These are phyloP conservation scores for Starmerella potacharoeniae DNA, from an alignment of 805 yeast genomes.

Conservation along the genomic window DNA sequence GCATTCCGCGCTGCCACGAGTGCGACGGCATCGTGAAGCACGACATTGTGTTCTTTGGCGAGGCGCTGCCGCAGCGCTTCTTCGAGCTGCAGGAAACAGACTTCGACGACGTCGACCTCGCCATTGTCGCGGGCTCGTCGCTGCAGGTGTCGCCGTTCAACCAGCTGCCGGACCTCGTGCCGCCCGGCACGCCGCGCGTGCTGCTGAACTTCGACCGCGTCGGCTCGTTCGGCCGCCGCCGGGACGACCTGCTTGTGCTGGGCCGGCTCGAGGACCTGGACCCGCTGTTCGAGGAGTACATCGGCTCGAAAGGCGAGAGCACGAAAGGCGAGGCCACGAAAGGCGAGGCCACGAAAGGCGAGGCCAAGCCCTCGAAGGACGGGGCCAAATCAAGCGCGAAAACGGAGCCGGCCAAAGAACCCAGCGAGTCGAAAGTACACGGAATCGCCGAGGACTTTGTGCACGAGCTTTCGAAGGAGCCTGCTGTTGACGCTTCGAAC, in stretches of 20 bases:
- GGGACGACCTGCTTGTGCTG: constrained; percentile 48
- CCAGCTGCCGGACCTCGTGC: constrained; percentile 57
- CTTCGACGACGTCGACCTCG: constrained; percentile 39
- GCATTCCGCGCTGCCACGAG: constrained; percentile 38
- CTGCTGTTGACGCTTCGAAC: background rate
- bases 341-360: background rate
- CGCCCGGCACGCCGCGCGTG: constrained; percentile 40
- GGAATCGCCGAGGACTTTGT: background rate
- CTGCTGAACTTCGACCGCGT: constrained; percentile 66
- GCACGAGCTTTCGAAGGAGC: background rate
- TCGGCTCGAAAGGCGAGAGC: background rate
- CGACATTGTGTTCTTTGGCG: constrained; percentile 91
- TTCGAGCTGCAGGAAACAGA: constrained; percentile 59
- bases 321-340: background rate
- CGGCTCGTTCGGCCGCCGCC: constrained; percentile 52
- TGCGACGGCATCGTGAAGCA: constrained; percentile 82
- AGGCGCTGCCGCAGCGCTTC: constrained; percentile 59
- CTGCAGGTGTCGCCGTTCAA: constrained; percentile 88
- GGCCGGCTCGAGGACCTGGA: constrained; percentile 49
- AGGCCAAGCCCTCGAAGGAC: background rate
- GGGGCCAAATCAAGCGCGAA: too few species aligned
- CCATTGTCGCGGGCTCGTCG: constrained; percentile 87
- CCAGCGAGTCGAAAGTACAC: background rate
- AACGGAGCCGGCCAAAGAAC: too few species aligned
- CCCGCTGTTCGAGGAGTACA: background rate